phyloP scores from a whole-genome alignment of 805 yeast genomes.

The Scheffersomyces spartinae region DNA sequence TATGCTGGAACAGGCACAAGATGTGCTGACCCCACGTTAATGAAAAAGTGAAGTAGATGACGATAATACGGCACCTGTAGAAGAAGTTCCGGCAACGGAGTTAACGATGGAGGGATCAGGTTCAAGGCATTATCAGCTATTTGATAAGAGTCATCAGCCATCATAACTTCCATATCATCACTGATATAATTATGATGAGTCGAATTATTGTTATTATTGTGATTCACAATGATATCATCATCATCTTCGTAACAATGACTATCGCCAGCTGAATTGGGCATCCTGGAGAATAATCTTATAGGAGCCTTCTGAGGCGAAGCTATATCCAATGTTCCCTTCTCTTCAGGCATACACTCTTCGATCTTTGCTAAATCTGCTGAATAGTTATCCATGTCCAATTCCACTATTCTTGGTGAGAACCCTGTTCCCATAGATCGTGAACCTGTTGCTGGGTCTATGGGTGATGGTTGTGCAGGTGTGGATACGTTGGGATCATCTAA shows the following conservation, averaged over 20 bases:
- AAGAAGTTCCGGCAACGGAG: slow-evolving; percentile 52
- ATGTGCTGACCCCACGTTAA: slow-evolving; percentile 45
- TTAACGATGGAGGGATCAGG: slow-evolving; percentile 17
- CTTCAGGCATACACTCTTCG: slow-evolving; percentile 16
- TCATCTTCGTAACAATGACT: too few relatives aligned
- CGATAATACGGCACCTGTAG: slow-evolving; percentile 47
- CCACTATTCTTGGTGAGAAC: not conserved
- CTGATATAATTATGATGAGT: not conserved
- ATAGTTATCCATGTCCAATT: slow-evolving; percentile 14
- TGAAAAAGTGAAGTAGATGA: slow-evolving; percentile 54
- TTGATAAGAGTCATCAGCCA: not conserved
- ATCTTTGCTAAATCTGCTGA: slow-evolving; percentile 25
- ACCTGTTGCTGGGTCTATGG: too few relatives aligned
- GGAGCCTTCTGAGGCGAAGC: too few relatives aligned
- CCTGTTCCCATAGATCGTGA: too few relatives aligned
- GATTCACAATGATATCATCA: not conserved
- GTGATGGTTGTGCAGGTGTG: not conserved
- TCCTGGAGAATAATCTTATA: too few relatives aligned
- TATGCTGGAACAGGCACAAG: slow-evolving; percentile 57
- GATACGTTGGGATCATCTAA: not conserved
- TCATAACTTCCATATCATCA: not conserved
- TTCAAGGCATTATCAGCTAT: not conserved
- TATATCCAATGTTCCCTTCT: too few relatives aligned
- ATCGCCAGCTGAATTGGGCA: too few relatives aligned
- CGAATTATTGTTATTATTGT: not conserved